These are phyloP conservation scores for Anethum foeniculum DNA, from an alignment of 140 eudicot genomes.

Conservation along the genomic window DNA sequence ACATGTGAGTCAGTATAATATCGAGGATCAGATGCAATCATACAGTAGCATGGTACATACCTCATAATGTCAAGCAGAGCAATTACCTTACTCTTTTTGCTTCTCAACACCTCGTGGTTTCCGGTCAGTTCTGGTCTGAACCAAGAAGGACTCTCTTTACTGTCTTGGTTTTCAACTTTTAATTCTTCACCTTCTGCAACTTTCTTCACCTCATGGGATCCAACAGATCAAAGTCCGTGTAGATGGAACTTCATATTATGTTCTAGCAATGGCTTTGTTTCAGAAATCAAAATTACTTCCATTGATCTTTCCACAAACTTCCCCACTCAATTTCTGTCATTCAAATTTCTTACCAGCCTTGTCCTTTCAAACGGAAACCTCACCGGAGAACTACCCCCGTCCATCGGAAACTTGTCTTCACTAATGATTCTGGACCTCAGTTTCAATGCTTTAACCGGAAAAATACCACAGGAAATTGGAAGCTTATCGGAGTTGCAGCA, in stretches of 20 bases:
- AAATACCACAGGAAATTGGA: conserved; percentile 40
- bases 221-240: conserved; percentile 37
- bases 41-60: conserved; percentile 18
- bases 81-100: conserved; percentile 22
- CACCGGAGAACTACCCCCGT: conserved; percentile 39
- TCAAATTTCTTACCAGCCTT: conserved; percentile 26
- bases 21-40: conserved; percentile 10
- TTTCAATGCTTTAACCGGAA: conserved; percentile 40
- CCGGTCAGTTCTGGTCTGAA: conserved; percentile 29
- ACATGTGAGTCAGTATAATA: neutral
- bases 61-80: conserved; percentile 27
- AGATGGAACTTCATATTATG: conserved; percentile 44
- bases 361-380: conserved; percentile 34
- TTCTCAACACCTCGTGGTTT: conserved; percentile 21
- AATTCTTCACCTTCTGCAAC: conserved; percentile 35
- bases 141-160: conserved; percentile 38
- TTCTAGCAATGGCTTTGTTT: conserved; percentile 29
- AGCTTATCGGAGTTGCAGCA: conserved; percentile 25
- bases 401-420: conserved; percentile 25
- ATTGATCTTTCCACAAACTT: conserved; percentile 34
- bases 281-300: conserved; percentile 36
- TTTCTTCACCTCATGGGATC: conserved; percentile 39
- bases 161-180: conserved; percentile 47
- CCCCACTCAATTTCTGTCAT: conserved; percentile 34
- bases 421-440: conserved; percentile 43